Conservation (phyloP, 345 rosid genomes). For the Eucalyptus brandiana region DNA sequence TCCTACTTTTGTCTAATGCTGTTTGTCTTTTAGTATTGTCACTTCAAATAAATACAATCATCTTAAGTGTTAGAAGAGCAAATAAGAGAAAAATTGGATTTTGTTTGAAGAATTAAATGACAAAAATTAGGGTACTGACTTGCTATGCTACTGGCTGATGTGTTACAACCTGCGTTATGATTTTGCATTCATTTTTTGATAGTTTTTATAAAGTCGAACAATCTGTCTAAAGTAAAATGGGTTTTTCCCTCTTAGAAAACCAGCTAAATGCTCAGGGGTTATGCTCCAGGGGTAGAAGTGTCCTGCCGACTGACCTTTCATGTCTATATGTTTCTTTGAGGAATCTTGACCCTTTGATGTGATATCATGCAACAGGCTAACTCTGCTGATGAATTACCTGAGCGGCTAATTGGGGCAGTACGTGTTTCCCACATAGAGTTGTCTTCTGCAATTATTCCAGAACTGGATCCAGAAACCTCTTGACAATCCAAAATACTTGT, state of each 20-base stretch:
- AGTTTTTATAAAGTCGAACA: not conserved
- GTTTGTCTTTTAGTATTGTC: not conserved
- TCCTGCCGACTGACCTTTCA: not conserved
- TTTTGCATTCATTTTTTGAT: not conserved
- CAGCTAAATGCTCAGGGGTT: not conserved
- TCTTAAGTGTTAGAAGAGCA: not conserved
- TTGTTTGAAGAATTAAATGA: not conserved
- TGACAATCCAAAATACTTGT: not conserved
- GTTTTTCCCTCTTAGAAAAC: not conserved
- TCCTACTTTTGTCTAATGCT: not conserved
- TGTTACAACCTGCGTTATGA: not conserved
- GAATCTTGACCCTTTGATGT: not conserved
- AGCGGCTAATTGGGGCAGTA: constrained; percentile 81
- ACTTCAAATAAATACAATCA: not conserved
- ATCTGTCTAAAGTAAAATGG: not conserved
- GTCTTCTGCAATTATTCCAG: constrained; percentile 83
- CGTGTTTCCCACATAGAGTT: constrained; percentile 90
- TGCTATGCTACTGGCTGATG: not conserved
- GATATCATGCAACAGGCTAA: constrained; percentile 44
- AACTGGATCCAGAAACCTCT: constrained; percentile 20
- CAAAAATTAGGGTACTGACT: not conserved
- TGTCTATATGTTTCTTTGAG: not conserved
- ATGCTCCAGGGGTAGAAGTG: not conserved
- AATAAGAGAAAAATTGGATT: not conserved
- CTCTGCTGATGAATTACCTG: constrained; percentile 79